Evolutionary conservation across 1,284 basidiomycete genomes (phyloP).

Genomic region (Ustilago xerochloae): DNA sequence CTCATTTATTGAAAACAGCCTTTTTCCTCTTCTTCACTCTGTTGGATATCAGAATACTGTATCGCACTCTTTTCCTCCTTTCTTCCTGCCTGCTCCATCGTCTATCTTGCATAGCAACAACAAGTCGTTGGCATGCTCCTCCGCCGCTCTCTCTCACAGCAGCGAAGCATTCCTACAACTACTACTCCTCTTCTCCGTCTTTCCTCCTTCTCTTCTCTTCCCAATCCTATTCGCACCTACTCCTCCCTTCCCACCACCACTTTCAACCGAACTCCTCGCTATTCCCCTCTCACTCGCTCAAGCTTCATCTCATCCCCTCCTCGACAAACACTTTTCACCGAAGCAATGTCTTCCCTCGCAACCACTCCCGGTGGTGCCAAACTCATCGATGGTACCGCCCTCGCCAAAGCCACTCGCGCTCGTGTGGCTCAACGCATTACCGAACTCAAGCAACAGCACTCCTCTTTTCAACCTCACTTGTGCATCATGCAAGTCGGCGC

Average conservation of each 20-base stretch:
- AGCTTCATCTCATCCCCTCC: too few species aligned
- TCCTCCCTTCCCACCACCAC: not conserved
- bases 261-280: not conserved
- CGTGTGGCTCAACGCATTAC: slow-evolving; percentile 56
- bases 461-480: slow-evolving; percentile 88
- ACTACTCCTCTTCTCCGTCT: slow-evolving; percentile 7
- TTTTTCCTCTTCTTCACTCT: not conserved
- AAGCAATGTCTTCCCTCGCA: slow-evolving; percentile 50
- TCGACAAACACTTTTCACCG: slow-evolving; percentile 41
- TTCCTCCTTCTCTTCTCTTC: slow-evolving; percentile 13
- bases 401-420: slow-evolving; percentile 79
- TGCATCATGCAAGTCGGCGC: slow-evolving; percentile 94
- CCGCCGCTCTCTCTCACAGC: slow-evolving; percentile 44
- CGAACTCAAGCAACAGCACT: slow-evolving; percentile 71
- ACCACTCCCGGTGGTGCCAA: slow-evolving; percentile 66
- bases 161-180: slow-evolving; percentile 34
- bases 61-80: not conserved
- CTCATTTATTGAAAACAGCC: too few species aligned
- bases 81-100: not conserved
- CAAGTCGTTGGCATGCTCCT: slow-evolving; percentile 51
- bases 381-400: slow-evolving; percentile 85
- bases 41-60: too few species aligned
- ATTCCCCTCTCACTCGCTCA: slow-evolving; percentile 8
- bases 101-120: not conserved
- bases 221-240: not conserved